Base-by-base conservation (phyloP, 176 grass and related monocot species). In the Lolium rigidum region DNA sequence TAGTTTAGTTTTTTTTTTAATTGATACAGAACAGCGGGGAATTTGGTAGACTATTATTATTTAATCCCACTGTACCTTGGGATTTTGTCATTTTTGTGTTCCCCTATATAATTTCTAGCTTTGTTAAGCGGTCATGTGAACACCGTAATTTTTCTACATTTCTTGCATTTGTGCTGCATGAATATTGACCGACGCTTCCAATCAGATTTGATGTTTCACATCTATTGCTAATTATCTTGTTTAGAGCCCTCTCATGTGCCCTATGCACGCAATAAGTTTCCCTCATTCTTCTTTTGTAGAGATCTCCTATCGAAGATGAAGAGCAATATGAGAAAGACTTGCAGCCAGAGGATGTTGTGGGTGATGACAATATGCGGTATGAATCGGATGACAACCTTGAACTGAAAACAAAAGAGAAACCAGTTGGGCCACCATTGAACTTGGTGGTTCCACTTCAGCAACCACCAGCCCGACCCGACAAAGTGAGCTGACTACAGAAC, bases 381-480 rank as follows among this genome's bases (percentile, higher is more conserved):
- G 90, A 86, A 77, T 94, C 92, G 67, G 91, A 98, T 77, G 94
- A 95, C 46, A 91, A 98, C 76, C 86, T 85, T 63, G 88, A 94
- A 65, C 79, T 87, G 56, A 98, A 92, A 89, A 67, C 65, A 82
- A 98, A 98, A 79, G 92, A 94, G 65, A 98, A 98, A 86, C 94
- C 97, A 69, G 84, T 94, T 80, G 94, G 96, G 54, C 97, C 97
- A 84, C 94, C 93, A 0, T 81, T 98, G 21, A 83, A 92, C 49
- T 87, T 98, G 81, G 90, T 94, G 63, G 86, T 95, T 88, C 90
- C 91, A 64, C 71, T 90, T 76, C 83, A 84, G 70, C 46, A 74
- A 37, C 93, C 92, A 70, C 97, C 94, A 38, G 90, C 90, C 62
- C 90, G 15, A 84, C 92, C 92, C 16, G 94, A 91, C 80, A 90